These are phyloP conservation scores for Effrenium voratum DNA, from an alignment of 73 alveolate species.

Conservation along the genomic window DNA sequence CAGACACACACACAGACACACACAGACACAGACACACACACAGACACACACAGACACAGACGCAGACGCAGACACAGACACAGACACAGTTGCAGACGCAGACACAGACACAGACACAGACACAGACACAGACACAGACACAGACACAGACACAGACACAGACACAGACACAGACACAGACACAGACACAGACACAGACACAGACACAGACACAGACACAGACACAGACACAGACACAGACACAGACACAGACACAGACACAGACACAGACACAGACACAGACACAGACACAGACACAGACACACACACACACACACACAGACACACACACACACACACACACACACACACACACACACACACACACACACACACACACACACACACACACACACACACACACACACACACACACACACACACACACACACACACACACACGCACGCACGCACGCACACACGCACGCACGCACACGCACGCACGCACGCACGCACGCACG, in stretches of 20 bases:
- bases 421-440: too few relatives aligned
- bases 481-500: too few relatives aligned
- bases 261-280: not conserved
- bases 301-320: not conserved
- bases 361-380: not conserved
- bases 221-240: not conserved
- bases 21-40: too few relatives aligned
- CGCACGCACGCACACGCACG: too few relatives aligned
- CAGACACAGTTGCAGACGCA: too few relatives aligned
- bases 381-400: too few relatives aligned
- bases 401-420: too few relatives aligned
- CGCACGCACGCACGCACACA: too few relatives aligned
- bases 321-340: not conserved
- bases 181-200: not conserved
- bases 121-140: not conserved
- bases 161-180: not conserved
- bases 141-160: not conserved
- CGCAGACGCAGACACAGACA: too few relatives aligned
- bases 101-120: too few relatives aligned
- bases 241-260: not conserved
- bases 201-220: not conserved
- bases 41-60: too few relatives aligned
- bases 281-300: not conserved
- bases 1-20: too few relatives aligned
- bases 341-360: slow-evolving; percentile 4